Conservation (phyloP, 1,284 basidiomycete species). For the Cutaneotrichosporon arboriforme region DNA sequence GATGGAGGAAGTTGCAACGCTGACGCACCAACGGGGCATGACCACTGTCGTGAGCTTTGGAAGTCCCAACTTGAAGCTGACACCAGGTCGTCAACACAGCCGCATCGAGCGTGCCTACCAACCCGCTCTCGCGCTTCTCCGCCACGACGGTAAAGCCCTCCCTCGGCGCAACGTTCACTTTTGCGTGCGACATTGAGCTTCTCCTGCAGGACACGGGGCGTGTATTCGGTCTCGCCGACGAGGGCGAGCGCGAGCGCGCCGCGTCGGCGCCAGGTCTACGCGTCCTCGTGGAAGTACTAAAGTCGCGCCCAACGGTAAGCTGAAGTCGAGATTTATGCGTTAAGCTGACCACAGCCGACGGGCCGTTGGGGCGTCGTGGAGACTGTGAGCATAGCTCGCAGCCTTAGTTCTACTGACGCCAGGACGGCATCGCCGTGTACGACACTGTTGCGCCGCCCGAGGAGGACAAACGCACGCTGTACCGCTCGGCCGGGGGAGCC, state of each 20-base stretch:
- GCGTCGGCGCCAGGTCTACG: conserved; percentile 30
- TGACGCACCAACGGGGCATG: conserved; percentile 27
- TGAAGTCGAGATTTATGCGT: not conserved
- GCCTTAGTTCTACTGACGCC: conserved; percentile 9
- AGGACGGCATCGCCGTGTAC: conserved; percentile 36
- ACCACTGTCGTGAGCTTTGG: conserved; percentile 24
- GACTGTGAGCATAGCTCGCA: conserved; percentile 29
- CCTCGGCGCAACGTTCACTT: conserved; percentile 37
- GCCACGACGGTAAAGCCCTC: conserved; percentile 39
- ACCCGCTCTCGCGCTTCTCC: conserved; percentile 39
- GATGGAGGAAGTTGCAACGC: conserved; percentile 37
- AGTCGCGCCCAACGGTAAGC: conserved; percentile 40
- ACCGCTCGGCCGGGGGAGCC: conserved; percentile 27
- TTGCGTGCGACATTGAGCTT: conserved; percentile 35
- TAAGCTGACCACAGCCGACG: conserved; percentile 21
- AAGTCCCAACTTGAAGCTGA: not conserved
- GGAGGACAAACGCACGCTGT: conserved; percentile 29
- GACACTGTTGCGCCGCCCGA: conserved; percentile 32
- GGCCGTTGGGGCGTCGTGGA: conserved; percentile 44
- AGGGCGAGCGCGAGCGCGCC: conserved; percentile 35
- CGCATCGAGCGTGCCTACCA: conserved; percentile 28
- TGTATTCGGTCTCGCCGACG: conserved; percentile 41
- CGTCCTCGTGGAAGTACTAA: conserved; percentile 41
- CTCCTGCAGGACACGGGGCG: conserved; percentile 41
- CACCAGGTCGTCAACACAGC: conserved; percentile 36